Percentiles rank a stretch among this genome's conserved stretches.
Evolutionary conservation across 2,329 filamentous ascomycete genomes (phyloP).

Genomic region (Pestalotiopsis fici): DNA sequence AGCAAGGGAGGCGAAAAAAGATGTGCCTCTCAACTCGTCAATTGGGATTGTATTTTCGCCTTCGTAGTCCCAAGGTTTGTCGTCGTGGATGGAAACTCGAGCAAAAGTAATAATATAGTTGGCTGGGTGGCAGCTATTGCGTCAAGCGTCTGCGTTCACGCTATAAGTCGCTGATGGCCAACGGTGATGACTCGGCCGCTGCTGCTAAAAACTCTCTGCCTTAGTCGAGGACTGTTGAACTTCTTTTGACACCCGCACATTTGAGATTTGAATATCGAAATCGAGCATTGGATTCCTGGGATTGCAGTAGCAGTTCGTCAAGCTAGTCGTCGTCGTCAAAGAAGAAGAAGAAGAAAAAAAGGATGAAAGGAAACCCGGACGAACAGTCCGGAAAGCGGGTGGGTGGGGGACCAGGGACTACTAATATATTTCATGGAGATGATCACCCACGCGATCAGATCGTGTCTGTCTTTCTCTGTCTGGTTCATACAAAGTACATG

Average conservation of each 20-base stretch:
- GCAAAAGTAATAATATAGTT: constrained; percentile 2
- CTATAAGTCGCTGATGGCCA: constrained; percentile 17
- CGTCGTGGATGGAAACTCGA: not conserved
- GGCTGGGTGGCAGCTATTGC: constrained; percentile 10
- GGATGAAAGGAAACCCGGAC: constrained; percentile 2
- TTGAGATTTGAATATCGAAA: not conserved
- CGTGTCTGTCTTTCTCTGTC: not conserved
- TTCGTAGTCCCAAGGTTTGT: not conserved
- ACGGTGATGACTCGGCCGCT: constrained; percentile 17
- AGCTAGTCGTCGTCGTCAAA: not conserved
- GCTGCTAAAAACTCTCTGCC: constrained; percentile 15
- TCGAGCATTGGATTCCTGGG: not conserved
- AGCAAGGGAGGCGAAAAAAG: not conserved
- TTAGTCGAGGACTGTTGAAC: constrained; percentile 8
- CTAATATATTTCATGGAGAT: constrained; percentile 14
- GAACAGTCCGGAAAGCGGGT: constrained; percentile 4
- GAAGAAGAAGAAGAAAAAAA: not conserved
- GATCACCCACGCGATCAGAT: constrained; percentile 11
- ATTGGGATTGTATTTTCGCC: constrained; percentile 3
- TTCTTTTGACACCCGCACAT: not conserved
- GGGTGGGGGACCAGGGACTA: constrained; percentile 9
- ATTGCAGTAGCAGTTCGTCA: not conserved
- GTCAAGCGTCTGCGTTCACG: constrained; percentile 12
- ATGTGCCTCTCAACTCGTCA: not conserved
- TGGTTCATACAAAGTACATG: not conserved